Evolutionary conservation across 805 yeast genomes (phyloP).

Genomic region (Candida dajiaensis): DNA sequence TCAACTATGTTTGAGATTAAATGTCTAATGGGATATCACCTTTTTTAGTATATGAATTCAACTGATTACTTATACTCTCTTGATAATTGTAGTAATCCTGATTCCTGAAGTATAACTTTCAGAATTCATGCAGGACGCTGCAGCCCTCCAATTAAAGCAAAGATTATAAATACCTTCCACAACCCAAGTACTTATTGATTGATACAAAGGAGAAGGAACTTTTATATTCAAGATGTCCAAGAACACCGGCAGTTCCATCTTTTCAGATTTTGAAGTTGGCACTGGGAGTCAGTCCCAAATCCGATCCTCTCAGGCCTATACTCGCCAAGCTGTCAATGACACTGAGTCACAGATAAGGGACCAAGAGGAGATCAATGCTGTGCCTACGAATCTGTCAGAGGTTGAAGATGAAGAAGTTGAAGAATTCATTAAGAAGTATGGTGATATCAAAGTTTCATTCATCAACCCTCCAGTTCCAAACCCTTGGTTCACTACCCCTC

Average conservation of each 20-base stretch:
- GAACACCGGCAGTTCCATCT: neutral
- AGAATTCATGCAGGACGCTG: too few relatives aligned
- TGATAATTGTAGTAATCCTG: too few relatives aligned
- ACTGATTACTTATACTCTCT: too few relatives aligned
- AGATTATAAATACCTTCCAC: neutral
- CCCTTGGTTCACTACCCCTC: slow-evolving; percentile 41
- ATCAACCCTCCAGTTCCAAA: slow-evolving; percentile 34
- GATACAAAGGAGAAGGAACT: neutral
- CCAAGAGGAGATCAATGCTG: neutral
- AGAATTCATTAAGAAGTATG: slow-evolving; percentile 42
- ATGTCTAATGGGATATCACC: too few relatives aligned
- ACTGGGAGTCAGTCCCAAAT: neutral
- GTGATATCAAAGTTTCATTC: slow-evolving; percentile 41
- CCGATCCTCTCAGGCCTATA: neutral
- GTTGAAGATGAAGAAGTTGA: slow-evolving; percentile 36
- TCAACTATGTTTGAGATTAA: neutral
- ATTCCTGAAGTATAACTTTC: too few relatives aligned
- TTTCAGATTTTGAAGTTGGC: neutral
- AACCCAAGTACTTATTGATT: neutral
- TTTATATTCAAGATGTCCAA: neutral
- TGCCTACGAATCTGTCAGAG: slow-evolving; percentile 30
- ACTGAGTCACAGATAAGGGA: neutral
- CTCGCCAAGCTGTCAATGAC: neutral
- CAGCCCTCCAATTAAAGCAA: too few relatives aligned
- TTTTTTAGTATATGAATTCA: neutral